Evolutionary conservation across 2,329 filamentous ascomycete genomes (phyloP).

Genomic region (Bipolaris cookei): DNA sequence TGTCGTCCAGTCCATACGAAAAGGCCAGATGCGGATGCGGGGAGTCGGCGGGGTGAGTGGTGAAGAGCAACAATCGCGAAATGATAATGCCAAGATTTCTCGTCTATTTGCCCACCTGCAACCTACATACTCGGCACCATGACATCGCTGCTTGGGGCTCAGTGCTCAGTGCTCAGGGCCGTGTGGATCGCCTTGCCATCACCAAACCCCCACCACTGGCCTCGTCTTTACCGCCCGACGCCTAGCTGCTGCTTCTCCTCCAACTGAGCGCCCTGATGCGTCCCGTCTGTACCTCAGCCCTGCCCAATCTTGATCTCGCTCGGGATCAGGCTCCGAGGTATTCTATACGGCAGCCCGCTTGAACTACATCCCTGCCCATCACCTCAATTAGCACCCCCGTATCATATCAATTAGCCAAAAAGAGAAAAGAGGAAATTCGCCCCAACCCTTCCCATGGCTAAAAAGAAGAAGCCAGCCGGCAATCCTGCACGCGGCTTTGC

Average conservation of each 20-base stretch:
- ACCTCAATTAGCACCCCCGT: neutral
- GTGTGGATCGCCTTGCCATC: constrained; percentile 25
- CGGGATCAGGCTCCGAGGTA: constrained; percentile 46
- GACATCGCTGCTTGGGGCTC: constrained; percentile 22
- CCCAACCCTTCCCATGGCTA: constrained; percentile 66
- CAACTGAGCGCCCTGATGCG: constrained; percentile 41
- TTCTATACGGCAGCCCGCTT: constrained; percentile 42
- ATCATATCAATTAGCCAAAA: neutral
- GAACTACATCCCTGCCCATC: constrained; percentile 13
- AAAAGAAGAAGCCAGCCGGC: constrained; percentile 87
- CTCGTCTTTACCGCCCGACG: constrained; percentile 5
- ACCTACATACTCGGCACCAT: constrained; percentile 6
- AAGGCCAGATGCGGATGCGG: constrained; percentile 30
- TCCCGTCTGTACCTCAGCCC: constrained; percentile 30
- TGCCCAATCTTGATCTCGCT: constrained; percentile 44
- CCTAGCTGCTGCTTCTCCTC: constrained; percentile 1
- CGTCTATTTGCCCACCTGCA: constrained; percentile 11
- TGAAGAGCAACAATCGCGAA: constrained; percentile 18
- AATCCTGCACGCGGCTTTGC: constrained; percentile 93
- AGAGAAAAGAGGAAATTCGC: neutral
- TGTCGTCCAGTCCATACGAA: constrained; percentile 43
- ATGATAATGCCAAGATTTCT: constrained; percentile 29
- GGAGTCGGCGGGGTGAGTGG: constrained; percentile 35
- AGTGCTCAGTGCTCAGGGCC: neutral
- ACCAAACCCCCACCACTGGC: constrained; percentile 12